Percentiles rank a stretch among this genome's conserved stretches.
Evolutionary conservation across 306 rosid genomes (phyloP).

Genomic region (Potentilla sterilis): DNA sequence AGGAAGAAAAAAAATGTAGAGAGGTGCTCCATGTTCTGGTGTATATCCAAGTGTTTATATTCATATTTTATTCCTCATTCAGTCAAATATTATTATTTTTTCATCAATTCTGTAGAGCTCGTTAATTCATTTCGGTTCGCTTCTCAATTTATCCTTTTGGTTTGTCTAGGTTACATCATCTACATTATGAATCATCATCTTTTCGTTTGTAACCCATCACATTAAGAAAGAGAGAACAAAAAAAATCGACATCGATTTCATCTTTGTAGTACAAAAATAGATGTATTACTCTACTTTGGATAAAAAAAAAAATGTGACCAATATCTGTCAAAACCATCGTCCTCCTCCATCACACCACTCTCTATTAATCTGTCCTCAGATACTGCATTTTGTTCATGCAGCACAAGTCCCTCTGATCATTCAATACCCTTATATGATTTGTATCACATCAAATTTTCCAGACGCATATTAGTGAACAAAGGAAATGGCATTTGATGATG

Average conservation of each 20-base stretch:
- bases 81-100: background rate
- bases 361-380: background rate
- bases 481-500: background rate
- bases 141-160: background rate
- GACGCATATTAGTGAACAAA: background rate
- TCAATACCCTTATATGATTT: background rate
- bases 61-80: constrained; percentile 14
- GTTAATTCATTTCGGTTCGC: background rate
- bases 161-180: background rate
- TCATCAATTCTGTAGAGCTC: background rate
- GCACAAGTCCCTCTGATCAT: background rate
- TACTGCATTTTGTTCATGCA: background rate
- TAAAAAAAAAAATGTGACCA: background rate
- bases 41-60: constrained; percentile 14
- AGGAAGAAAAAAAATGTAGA: background rate
- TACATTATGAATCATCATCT: background rate
- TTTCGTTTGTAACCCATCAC: background rate
- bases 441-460: background rate
- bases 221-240: background rate
- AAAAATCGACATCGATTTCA: background rate
- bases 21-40: constrained; percentile 12
- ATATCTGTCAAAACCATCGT: background rate
- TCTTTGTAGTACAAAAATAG: background rate
- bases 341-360: background rate
- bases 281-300: background rate